A percentile compares a stretch with the other conserved stretches of the same genome.
Conservation (phyloP, 768 basidiomycete species). For the Candolleomyces aberdarensis region DNA sequence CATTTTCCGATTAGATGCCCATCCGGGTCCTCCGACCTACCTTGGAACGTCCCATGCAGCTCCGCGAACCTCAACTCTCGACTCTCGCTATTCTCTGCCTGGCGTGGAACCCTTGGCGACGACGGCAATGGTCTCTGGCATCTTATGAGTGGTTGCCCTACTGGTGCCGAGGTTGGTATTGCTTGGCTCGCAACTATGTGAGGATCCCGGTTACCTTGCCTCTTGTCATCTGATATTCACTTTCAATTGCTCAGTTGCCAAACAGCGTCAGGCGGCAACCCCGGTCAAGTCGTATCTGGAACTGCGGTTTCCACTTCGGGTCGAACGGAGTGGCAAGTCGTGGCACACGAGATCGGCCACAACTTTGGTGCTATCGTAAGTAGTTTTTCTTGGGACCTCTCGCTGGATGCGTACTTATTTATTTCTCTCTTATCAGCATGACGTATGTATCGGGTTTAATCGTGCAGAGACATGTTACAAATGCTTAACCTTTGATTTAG, state of each 20-base stretch:
- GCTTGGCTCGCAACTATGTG: conserved; percentile 84
- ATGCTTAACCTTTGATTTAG: conserved; percentile 26
- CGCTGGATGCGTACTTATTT: not conserved
- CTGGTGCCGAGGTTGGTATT: conserved; percentile 81
- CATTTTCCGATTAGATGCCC: conserved; percentile 52
- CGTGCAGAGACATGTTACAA: not conserved
- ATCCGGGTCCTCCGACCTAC: conserved; percentile 40
- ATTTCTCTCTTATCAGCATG: conserved; percentile 40
- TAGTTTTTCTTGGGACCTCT: conserved; percentile 15
- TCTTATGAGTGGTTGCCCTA: conserved; percentile 80
- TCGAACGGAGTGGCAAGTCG: conserved; percentile 77
- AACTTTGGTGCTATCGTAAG: conserved; percentile 88
- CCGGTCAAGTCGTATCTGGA: conserved; percentile 62
- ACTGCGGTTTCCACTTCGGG: conserved; percentile 80
- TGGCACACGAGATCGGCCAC: conserved; percentile 81
- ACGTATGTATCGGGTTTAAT: conserved; percentile 34
- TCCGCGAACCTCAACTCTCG: conserved; percentile 58
- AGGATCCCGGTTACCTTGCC: conserved; percentile 11
- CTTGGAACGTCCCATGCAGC: conserved; percentile 79
- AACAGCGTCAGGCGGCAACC: conserved; percentile 38
- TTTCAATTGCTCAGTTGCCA: conserved; percentile 42
- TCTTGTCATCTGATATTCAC: not conserved
- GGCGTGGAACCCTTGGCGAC: conserved; percentile 71
- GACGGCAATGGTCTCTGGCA: conserved; percentile 86
- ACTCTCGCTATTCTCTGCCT: conserved; percentile 75